Base-by-base conservation (phyloP, 108 stramenopile species). In the Nitzschia sp. region DNA sequence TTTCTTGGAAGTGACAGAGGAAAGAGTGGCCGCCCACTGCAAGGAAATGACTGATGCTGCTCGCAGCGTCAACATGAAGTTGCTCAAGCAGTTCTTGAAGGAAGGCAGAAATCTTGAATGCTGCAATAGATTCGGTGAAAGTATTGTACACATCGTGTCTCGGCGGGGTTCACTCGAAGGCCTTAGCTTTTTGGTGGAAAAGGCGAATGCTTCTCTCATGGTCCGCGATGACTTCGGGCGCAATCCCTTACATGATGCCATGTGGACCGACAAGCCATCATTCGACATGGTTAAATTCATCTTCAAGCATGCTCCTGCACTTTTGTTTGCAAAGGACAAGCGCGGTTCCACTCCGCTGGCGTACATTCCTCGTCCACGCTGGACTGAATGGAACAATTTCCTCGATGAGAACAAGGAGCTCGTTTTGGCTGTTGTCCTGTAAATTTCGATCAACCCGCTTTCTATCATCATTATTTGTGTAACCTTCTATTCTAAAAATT, bases 71-170 rank as follows among this genome's bases (percentile, higher is more conserved):
- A 55, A 78, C 54, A 35, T 72, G 16, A 70, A 72, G 13, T 22
- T 17, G 25, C 63, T 78, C 2, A 63, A 63, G 3, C 25, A 45
- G 2, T 53, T 58, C 4, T 15, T 62, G 2, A 56, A 61, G 28
- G 29, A 26, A 16, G 80, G 75, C 17, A 11, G 50, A 2, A 65
- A 27, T 32, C 60, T 77, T 16, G 70, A 60, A 8, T 33, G 35
- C 9, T 94, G 93, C 79, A 96, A 96, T 58, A 79, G 72, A 26
- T 89, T 85, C 58, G 86, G 85, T 2, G 93, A 94, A 66, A 88
- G 86, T 17, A 68, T 91, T 19, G 73, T 90, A 15, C 92, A 90
- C 66, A 80, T 78, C 60, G 84, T 82, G 16, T 89, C 87, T 57
- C 84, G 89, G 15, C 72, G 82, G 22, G 86, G 85, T 34, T 50